Evolutionary conservation across 2,329 filamentous ascomycete genomes (phyloP).

Genomic region (Xylaria sp.): DNA sequence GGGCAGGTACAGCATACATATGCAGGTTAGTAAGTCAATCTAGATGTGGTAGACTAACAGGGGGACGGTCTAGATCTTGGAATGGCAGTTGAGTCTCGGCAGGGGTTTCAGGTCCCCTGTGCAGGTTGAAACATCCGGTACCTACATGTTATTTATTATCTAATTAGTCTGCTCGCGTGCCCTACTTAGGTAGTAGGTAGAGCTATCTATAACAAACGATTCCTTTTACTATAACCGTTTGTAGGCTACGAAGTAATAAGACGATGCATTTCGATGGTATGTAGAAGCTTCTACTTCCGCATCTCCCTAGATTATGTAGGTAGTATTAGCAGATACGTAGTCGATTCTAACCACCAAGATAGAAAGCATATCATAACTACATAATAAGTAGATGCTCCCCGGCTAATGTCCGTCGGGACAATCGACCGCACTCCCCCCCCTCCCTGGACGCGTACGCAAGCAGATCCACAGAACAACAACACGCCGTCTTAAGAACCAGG

Average conservation of each 20-base stretch:
- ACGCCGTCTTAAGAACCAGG: constrained; percentile 14
- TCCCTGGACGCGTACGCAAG: constrained; percentile 23
- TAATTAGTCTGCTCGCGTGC: background rate
- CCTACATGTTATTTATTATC: background rate
- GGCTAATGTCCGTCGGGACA: constrained; percentile 9
- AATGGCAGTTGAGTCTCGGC: constrained; percentile 25
- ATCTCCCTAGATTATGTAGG: too few species aligned
- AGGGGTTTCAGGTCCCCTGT: constrained; percentile 5
- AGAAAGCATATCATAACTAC: background rate
- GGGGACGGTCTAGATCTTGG: background rate
- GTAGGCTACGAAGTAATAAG: too few species aligned
- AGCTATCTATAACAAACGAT: background rate
- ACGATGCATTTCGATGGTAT: too few species aligned
- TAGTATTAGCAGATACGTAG: too few species aligned
- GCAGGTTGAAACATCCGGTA: background rate
- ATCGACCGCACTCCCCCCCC: background rate
- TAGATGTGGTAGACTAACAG: background rate
- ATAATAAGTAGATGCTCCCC: background rate
- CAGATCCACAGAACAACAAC: constrained; percentile 4
- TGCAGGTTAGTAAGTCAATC: background rate
- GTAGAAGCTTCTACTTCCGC: too few species aligned
- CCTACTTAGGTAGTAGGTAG: background rate
- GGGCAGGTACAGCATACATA: too few species aligned
- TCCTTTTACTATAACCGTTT: too few species aligned
- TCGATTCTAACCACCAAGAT: background rate